Percentiles rank a stretch among this genome's conserved stretches.
Evolutionary conservation across 495 filamentous ascomycete genomes (phyloP).

Genomic region (Penicillium fimorum): DNA sequence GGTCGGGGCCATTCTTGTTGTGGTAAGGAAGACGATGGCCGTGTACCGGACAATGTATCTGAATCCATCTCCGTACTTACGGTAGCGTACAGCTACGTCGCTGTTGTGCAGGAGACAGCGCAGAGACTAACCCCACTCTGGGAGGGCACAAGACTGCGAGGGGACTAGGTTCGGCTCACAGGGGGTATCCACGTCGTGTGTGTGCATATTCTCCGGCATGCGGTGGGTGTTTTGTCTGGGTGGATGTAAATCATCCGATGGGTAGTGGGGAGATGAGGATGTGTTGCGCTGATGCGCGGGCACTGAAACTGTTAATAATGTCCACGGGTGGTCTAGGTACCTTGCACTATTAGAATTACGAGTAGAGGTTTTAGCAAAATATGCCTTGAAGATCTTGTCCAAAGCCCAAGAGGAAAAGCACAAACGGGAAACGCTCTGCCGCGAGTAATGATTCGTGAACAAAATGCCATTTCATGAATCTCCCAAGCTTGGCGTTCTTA

Average conservation of each 20-base stretch:
- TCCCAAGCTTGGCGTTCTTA: not conserved
- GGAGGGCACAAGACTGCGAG: conserved; percentile 16
- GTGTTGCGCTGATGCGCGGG: too few species aligned
- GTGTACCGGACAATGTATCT: conserved; percentile 28
- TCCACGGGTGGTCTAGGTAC: too few species aligned
- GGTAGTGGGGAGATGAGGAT: too few species aligned
- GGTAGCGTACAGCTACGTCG: conserved; percentile 8
- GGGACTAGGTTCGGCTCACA: conserved; percentile 16
- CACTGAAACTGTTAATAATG: too few species aligned
- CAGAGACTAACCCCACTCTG: conserved; percentile 25
- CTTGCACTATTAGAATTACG: too few species aligned
- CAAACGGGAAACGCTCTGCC: too few species aligned
- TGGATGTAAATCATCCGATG: too few species aligned
- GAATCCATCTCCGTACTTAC: conserved; percentile 33
- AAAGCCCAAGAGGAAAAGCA: too few species aligned
- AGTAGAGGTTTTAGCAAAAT: too few species aligned
- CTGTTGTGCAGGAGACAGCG: conserved; percentile 22
- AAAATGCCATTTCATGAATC: too few species aligned
- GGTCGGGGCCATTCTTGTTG: conserved; percentile 35
- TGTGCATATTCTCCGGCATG: conserved; percentile 18
- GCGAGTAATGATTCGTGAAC: too few species aligned
- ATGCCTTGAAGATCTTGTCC: too few species aligned
- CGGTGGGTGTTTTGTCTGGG: conserved; percentile 11
- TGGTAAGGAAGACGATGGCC: conserved; percentile 32
- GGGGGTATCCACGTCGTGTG: conserved; percentile 23